Percentiles rank a stretch among this genome's conserved stretches.
These are phyloP conservation scores for Myriangium duriaei DNA, from an alignment of 2,329 filamentous ascomycete genomes.

Conservation along the genomic window DNA sequence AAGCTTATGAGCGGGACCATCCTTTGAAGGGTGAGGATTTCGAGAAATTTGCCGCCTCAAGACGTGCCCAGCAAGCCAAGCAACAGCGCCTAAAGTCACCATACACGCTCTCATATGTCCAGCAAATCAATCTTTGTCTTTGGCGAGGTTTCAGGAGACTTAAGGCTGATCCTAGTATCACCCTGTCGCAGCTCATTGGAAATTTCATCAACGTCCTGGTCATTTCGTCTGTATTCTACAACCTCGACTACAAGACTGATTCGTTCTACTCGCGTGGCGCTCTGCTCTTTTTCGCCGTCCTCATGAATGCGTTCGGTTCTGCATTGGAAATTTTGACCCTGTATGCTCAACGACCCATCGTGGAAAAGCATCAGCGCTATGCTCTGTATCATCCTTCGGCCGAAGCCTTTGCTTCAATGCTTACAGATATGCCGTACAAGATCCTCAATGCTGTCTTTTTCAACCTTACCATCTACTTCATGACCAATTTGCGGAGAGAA, in stretches of 20 bases:
- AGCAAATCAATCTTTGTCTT: slow-evolving; percentile 69
- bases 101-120: slow-evolving; percentile 63
- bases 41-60: slow-evolving; percentile 34
- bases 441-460: slow-evolving; percentile 61
- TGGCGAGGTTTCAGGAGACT: slow-evolving; percentile 70
- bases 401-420: slow-evolving; percentile 77
- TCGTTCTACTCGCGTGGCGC: slow-evolving; percentile 72
- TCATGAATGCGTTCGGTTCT: slow-evolving; percentile 74
- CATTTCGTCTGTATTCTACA: slow-evolving; percentile 70
- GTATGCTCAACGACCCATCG: slow-evolving; percentile 79
- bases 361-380: slow-evolving; percentile 80
- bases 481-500: slow-evolving; percentile 66
- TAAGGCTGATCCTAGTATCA: slow-evolving; percentile 62
- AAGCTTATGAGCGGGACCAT: slow-evolving; percentile 34
- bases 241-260: slow-evolving; percentile 49
- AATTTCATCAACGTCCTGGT: slow-evolving; percentile 69
- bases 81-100: slow-evolving; percentile 54
- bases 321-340: slow-evolving; percentile 75
- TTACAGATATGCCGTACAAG: slow-evolving; percentile 78
- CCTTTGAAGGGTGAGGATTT: slow-evolving; percentile 33
- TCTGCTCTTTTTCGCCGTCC: slow-evolving; percentile 74
- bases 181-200: slow-evolving; percentile 53
- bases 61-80: slow-evolving; percentile 35
- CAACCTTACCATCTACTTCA: slow-evolving; percentile 74
- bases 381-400: slow-evolving; percentile 82